Evolutionary conservation across 805 yeast genomes (phyloP).

Genomic region (Blastobotrys chiropterorum): DNA sequence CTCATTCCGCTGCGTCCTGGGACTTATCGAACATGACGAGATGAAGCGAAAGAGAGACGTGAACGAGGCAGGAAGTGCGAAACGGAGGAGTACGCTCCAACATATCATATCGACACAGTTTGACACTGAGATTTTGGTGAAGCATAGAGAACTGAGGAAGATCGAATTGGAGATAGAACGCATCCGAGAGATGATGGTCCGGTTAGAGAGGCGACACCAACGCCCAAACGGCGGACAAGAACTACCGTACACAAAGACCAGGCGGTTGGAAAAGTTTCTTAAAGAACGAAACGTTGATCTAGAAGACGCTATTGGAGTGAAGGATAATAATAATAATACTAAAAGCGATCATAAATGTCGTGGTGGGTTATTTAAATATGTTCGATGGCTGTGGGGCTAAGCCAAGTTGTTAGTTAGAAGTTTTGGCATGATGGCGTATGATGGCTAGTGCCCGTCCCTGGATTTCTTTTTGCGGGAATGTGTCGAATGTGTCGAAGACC

Average conservation of each 20-base stretch:
- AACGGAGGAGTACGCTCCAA: conserved; percentile 4
- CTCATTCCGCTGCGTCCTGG: too few relatives aligned
- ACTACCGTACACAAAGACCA: background rate
- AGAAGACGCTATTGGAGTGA: background rate
- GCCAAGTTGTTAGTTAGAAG: background rate
- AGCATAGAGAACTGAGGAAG: conserved; percentile 29
- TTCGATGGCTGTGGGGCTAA: background rate
- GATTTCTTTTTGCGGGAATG: conserved; percentile 9
- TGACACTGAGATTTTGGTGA: conserved; percentile 32
- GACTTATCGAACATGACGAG: too few relatives aligned
- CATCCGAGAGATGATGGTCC: conserved; percentile 30
- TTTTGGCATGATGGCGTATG: conserved; percentile 6
- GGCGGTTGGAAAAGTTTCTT: background rate
- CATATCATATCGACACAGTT: conserved; percentile 25
- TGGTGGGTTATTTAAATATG: background rate
- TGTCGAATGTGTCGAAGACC: conserved; percentile 5
- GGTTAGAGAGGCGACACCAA: conserved; percentile 48
- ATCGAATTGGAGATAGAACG: conserved; percentile 33
- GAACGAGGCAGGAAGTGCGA: background rate
- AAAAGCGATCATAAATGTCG: background rate
- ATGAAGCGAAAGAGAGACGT: conserved; percentile 5
- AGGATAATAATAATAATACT: background rate
- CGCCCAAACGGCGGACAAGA: conserved; percentile 58
- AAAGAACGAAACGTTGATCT: background rate
- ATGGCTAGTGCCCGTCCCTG: conserved; percentile 13